Evolutionary conservation across 768 basidiomycete species (phyloP), one percentile per base, ranked within the genome.

Genomic region (Hebeloma cylindrosporum): DNA sequence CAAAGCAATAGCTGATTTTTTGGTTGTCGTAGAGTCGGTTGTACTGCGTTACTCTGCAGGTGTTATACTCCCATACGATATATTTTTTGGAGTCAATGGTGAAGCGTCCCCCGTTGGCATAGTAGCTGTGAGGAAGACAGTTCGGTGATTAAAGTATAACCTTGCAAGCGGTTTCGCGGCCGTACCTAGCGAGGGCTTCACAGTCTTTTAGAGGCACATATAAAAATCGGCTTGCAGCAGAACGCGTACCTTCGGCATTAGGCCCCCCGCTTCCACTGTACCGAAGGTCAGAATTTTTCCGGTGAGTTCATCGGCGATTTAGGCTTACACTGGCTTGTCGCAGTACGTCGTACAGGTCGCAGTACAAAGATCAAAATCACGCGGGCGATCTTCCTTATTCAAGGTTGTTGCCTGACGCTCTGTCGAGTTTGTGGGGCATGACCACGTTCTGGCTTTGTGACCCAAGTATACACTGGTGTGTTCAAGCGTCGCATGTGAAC

Each of bases 1-100:
- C 46, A 40, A 52, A 52, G 38, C 51, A 52, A 21, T 52, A 52
- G 20, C 51, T 47, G 18, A 52, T 48, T n/a, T 39, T 34, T 14
- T 52, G 51, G 17, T 44, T 41, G 25, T 43, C 31, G 11, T 43
- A 17, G 5, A 48, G 42, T n/a, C 46, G 41, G 14, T 52, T 52
- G 46, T 48, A 52, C 29, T 52, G 51, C 1, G 38, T 45, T 27
- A 52, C 51, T 36, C 43, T 47, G 37, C 46, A 52, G 6, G 51
- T 48, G 26, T 45, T 45, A 30, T 52, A 52, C 34, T 52, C 46
- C 51, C 51, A 52, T 26, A 48, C 38, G 22, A 48, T 36, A 35
- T 52, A 52, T 9, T 52, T 29, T 16, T 31, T 42, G 2, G 51
- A 33, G 18, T 45, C 51, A 20, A 52, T 45, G 18, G 45, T 52